These are phyloP conservation scores for Graphilbum ipis-grandicollis DNA, from an alignment of 2,329 filamentous ascomycete species.

Conservation along the genomic window DNA sequence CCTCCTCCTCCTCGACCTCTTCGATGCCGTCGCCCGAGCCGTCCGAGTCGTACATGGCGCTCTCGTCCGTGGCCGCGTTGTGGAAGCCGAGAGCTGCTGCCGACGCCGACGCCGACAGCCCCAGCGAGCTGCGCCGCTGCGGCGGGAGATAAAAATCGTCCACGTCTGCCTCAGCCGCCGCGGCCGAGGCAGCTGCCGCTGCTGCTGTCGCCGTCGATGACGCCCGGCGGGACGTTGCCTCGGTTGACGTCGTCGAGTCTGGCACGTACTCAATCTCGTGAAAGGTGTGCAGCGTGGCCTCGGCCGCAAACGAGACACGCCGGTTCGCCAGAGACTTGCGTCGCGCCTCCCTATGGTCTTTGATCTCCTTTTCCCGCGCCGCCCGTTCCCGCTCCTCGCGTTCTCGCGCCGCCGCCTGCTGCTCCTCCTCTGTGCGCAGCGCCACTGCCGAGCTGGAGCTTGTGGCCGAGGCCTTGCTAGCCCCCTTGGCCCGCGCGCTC, in stretches of 20 bases:
- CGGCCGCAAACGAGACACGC: conserved; percentile 89
- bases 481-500: conserved; percentile 34
- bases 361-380: conserved; percentile 40
- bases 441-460: conserved; percentile 27
- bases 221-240: conserved; percentile 56
- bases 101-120: conserved; percentile 17
- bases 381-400: conserved; percentile 48
- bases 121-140: conserved; percentile 44
- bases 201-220: conserved; percentile 39
- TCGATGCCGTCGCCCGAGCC: conserved; percentile 29
- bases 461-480: background rate
- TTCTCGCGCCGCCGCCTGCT: conserved; percentile 50
- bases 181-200: conserved; percentile 22
- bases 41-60: conserved; percentile 53
- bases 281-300: conserved; percentile 94
- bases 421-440: conserved; percentile 51
- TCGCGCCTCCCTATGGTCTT: conserved; percentile 67
- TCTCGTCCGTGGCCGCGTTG: conserved; percentile 30
- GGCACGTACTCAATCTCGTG: conserved; percentile 82
- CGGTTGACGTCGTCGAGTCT: conserved; percentile 68
- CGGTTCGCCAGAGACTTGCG: conserved; percentile 86
- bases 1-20: conserved; percentile 35
- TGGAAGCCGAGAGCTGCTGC: conserved; percentile 4
- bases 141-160: conserved; percentile 16
- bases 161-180: conserved; percentile 18